Evolutionary conservation across 345 rosid genomes (phyloP).

Genomic region (Eucalyptus dawsonii): DNA sequence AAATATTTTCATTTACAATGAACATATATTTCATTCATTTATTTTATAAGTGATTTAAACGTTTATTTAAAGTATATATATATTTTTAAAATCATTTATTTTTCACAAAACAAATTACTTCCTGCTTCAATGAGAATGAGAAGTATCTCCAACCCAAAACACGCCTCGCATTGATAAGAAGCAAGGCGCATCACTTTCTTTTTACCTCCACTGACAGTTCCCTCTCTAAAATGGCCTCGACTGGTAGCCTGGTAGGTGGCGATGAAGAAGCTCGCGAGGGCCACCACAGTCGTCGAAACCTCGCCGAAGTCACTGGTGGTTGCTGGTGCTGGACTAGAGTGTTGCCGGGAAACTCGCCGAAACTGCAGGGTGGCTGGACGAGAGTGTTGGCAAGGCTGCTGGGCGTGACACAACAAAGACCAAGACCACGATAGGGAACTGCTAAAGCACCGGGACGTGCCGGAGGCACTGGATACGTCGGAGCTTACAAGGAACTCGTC

Average conservation of each 20-base stretch:
- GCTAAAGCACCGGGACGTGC: no score
- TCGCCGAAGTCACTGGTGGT: background rate
- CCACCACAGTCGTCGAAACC: background rate
- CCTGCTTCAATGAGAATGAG: background rate
- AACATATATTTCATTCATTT: no score
- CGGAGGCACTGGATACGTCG: no score
- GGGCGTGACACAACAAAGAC: no score
- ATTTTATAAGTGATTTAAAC: background rate
- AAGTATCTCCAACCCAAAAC: background rate
- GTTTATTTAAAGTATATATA: no score
- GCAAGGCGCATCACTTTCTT: background rate
- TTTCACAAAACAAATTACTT: background rate
- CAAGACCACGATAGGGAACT: no score
- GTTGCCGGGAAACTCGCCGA: background rate
- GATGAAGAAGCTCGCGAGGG: background rate
- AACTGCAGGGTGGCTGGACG: background rate
- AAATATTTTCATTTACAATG: accelerated
- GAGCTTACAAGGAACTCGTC: no score
- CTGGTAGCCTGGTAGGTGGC: background rate
- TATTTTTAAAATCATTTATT: no score
- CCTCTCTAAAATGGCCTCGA: background rate
- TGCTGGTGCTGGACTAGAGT: background rate
- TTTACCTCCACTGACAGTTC: background rate
- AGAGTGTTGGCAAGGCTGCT: background rate
- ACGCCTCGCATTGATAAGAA: background rate